Percentiles rank a stretch among this genome's conserved stretches.
Evolutionary conservation across 805 yeast species (phyloP).

Genomic region (Nakazawaea holstii): DNA sequence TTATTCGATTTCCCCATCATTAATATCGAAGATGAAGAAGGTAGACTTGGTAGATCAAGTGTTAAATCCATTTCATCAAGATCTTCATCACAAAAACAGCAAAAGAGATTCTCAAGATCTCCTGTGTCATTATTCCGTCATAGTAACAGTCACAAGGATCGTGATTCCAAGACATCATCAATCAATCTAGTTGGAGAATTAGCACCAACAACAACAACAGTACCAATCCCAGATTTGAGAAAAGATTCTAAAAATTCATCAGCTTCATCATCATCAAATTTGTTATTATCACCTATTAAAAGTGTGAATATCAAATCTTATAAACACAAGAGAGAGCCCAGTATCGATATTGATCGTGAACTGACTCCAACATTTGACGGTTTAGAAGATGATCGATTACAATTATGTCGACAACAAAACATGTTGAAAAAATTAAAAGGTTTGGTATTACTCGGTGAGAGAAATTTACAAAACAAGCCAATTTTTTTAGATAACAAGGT

Average conservation of each 20-base stretch:
- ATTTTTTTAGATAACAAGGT: background rate
- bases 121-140: constrained; percentile 8
- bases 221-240: constrained; percentile 17
- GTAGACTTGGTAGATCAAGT: background rate
- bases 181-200: too few relatives aligned
- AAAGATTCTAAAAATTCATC: constrained; percentile 11
- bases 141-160: background rate
- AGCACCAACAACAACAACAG: constrained; percentile 19
- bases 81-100: background rate
- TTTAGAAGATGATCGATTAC: constrained; percentile 4
- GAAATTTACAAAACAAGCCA: constrained; percentile 3
- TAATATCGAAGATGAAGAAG: constrained; percentile 8
- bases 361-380: background rate
- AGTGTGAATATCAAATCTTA: constrained; percentile 8
- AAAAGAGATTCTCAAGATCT: constrained; percentile 6
- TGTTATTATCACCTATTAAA: constrained; percentile 12
- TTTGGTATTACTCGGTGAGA: constrained; percentile 13
- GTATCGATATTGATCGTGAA: background rate
- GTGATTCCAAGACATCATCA: too few relatives aligned
- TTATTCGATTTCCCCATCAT: constrained; percentile 17
- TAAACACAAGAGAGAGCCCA: background rate
- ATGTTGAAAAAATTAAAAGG: constrained; percentile 16
- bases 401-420: constrained; percentile 6
- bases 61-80: constrained; percentile 1
- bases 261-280: constrained; percentile 3